A percentile compares a stretch with the other conserved stretches of the same genome.
phyloP scores from a whole-genome alignment of 352 stramenopile species.

The Globisporangium spiculum region DNA sequence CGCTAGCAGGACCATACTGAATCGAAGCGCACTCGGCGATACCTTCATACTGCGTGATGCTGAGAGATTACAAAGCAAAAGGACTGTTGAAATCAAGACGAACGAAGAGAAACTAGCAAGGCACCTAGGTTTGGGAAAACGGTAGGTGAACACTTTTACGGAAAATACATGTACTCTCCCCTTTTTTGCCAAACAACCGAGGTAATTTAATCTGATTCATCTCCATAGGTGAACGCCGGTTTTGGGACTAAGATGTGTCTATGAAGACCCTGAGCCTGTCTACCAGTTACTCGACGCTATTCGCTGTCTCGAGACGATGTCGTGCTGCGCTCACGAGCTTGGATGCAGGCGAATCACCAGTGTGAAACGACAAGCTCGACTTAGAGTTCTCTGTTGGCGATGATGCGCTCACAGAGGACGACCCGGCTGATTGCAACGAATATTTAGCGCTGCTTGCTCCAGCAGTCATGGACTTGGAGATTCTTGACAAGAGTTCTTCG shows the following conservation, averaged over 20 bases:
- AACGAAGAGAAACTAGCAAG: not conserved
- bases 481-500: slow-evolving; percentile 25
- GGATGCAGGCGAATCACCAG: slow-evolving; percentile 24
- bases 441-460: not conserved
- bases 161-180: not conserved
- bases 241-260: too few relatives aligned
- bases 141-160: not conserved
- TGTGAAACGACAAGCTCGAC: slow-evolving; percentile 23
- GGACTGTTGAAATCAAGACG: not conserved
- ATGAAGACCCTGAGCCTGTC: too few relatives aligned
- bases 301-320: slow-evolving; percentile 28
- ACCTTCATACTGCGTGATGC: not conserved
- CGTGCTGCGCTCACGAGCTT: slow-evolving; percentile 38
- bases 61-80: not conserved
- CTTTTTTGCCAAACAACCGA: not conserved
- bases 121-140: not conserved
- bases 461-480: slow-evolving; percentile 9
- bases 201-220: not conserved
- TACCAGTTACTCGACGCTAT: too few relatives aligned
- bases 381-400: slow-evolving; percentile 17
- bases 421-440: not conserved
- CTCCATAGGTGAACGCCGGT: not conserved
- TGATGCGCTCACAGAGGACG: not conserved
- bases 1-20: too few relatives aligned
- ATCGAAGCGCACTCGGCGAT: not conserved